Conservation (phyloP, 2,329 filamentous ascomycete genomes). For the Ceratocystis ficicola region DNA sequence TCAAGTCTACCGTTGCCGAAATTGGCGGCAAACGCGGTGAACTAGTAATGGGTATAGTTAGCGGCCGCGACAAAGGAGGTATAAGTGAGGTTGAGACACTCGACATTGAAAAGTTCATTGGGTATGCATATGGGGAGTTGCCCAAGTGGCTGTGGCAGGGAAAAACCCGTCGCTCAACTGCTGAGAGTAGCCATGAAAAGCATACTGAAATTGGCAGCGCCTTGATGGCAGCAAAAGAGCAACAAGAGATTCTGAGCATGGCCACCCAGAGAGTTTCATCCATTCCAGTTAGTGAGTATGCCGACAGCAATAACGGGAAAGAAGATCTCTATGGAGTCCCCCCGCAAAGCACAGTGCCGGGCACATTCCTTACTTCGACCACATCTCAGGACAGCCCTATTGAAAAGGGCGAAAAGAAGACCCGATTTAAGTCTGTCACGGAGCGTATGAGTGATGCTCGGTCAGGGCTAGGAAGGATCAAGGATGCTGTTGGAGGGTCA, state of each 20-base stretch:
- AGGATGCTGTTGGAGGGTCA: slow-evolving; percentile 61
- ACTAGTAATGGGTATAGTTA: slow-evolving; percentile 90
- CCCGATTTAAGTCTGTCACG: slow-evolving; percentile 66
- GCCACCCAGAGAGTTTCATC: slow-evolving; percentile 27
- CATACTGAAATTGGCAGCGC: slow-evolving; percentile 34
- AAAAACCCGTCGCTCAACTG: slow-evolving; percentile 57
- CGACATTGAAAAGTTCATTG: slow-evolving; percentile 73
- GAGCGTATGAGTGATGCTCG: slow-evolving; percentile 69
- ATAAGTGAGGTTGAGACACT: slow-evolving; percentile 88
- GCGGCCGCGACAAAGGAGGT: slow-evolving; percentile 71
- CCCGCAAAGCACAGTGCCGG: slow-evolving; percentile 25
- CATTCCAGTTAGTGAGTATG: slow-evolving; percentile 31
- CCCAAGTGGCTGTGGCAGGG: slow-evolving; percentile 93
- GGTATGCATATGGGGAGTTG: slow-evolving; percentile 65
- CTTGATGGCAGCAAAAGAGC: slow-evolving; percentile 20
- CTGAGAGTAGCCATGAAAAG: slow-evolving; percentile 35
- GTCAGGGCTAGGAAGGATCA: slow-evolving; percentile 72
- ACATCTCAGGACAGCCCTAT: slow-evolving; percentile 24
- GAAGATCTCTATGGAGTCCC: slow-evolving; percentile 38
- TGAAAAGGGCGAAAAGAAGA: slow-evolving; percentile 37
- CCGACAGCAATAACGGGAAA: slow-evolving; percentile 29
- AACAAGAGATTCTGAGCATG: slow-evolving; percentile 6
- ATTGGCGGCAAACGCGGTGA: slow-evolving; percentile 88
- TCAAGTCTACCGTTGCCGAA: slow-evolving; percentile 90
- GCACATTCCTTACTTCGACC: slow-evolving; percentile 15